Conservation (phyloP, 495 filamentous ascomycete species). For the Penicillium ochrochloron region DNA sequence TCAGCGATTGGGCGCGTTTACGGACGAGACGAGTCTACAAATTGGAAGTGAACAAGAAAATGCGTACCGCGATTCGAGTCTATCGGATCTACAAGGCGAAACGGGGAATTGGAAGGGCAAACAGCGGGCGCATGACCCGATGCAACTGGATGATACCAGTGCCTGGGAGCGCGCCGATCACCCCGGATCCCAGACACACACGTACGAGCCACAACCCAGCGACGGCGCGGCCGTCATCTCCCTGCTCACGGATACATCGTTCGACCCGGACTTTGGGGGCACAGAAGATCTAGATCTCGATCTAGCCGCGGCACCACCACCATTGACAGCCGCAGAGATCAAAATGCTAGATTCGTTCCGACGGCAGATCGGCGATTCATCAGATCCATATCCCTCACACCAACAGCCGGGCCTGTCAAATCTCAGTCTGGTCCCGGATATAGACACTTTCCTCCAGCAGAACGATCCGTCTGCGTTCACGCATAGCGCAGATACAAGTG, state of each 20-base stretch:
- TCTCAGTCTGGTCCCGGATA: constrained; percentile 50
- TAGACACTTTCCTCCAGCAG: constrained; percentile 37
- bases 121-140: constrained; percentile 22
- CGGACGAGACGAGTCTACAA: background rate
- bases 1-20: constrained; percentile 24
- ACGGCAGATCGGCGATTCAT: constrained; percentile 12
- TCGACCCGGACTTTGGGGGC: constrained; percentile 53
- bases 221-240: constrained; percentile 52
- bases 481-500: background rate
- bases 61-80: constrained; percentile 2
- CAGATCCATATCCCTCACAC: background rate
- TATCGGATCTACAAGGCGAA: constrained; percentile 12
- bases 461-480: constrained; percentile 22
- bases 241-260: constrained; percentile 57
- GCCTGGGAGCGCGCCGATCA: constrained; percentile 26
- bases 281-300: constrained; percentile 40
- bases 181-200: background rate
- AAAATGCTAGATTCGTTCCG: constrained; percentile 46
- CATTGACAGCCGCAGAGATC: constrained; percentile 34
- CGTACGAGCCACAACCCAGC: constrained; percentile 9
- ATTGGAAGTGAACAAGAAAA: background rate
- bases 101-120: constrained; percentile 40
- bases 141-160: constrained; percentile 24
- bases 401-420: constrained; percentile 26
- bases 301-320: constrained; percentile 21